A percentile compares a stretch with the other conserved stretches of the same genome.
phyloP scores from a whole-genome alignment of 2,329 filamentous ascomycete species.

The Pseudogymnoascus verrucosus region DNA sequence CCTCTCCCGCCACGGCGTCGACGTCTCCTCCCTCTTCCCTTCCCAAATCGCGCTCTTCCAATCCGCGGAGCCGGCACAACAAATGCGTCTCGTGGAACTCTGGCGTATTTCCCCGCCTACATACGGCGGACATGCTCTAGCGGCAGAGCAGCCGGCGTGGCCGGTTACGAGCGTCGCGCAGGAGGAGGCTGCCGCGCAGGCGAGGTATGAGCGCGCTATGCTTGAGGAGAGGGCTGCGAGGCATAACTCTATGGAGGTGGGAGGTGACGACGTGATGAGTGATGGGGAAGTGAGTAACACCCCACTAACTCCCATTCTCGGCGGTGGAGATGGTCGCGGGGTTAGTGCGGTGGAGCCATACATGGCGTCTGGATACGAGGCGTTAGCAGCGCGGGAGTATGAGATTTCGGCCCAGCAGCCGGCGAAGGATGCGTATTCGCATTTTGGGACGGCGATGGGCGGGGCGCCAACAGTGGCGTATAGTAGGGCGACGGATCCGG shows the following conservation, averaged over 20 bases:
- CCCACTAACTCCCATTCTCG: slow-evolving; percentile 41
- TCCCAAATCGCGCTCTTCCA: slow-evolving; percentile 74
- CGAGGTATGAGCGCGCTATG: slow-evolving; percentile 49
- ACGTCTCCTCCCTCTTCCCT: slow-evolving; percentile 59
- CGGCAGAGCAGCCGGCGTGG: slow-evolving; percentile 51
- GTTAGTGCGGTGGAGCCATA: slow-evolving; percentile 48
- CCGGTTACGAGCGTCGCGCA: slow-evolving; percentile 45
- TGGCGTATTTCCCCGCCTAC: slow-evolving; percentile 75
- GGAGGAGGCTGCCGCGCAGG: slow-evolving; percentile 46
- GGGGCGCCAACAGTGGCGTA: slow-evolving; percentile 32
- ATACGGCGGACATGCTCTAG: slow-evolving; percentile 45
- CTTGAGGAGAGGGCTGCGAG: slow-evolving; percentile 33
- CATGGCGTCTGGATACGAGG: slow-evolving; percentile 74
- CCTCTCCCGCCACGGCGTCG: slow-evolving; percentile 59
- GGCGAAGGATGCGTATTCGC: slow-evolving; percentile 35
- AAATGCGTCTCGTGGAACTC: slow-evolving; percentile 68
- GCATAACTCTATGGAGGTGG: slow-evolving; percentile 35
- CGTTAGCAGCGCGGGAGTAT: slow-evolving; percentile 56
- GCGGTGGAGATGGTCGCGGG: slow-evolving; percentile 44
- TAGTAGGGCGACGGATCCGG: slow-evolving; percentile 56
- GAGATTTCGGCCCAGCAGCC: slow-evolving; percentile 39
- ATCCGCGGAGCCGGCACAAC: slow-evolving; percentile 64
- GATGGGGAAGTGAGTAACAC: slow-evolving; percentile 24
- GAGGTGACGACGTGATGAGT: slow-evolving; percentile 33
- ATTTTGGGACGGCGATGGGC: slow-evolving; percentile 35